A percentile compares a stretch with the other conserved stretches of the same genome.
Conservation (phyloP, 495 filamentous ascomycete species). For the Aspergillus wentii region DNA sequence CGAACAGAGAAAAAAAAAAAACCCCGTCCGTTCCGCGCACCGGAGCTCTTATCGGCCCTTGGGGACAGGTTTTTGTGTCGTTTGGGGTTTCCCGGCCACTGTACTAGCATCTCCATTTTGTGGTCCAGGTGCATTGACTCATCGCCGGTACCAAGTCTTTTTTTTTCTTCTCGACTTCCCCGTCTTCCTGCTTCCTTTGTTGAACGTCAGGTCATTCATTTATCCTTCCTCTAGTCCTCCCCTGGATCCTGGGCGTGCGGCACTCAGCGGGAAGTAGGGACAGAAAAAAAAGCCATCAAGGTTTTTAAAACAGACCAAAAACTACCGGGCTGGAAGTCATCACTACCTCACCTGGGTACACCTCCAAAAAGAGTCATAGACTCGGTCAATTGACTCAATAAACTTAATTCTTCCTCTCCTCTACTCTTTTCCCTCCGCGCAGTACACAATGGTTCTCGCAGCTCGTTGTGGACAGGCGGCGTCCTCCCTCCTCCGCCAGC, state of each 20-base stretch:
- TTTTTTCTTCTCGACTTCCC: constrained; percentile 8
- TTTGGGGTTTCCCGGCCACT: constrained; percentile 7
- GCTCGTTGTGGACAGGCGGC: constrained; percentile 47
- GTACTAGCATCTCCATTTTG: constrained; percentile 1
- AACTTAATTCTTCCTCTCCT: constrained; percentile 6
- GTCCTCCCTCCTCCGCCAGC: constrained; percentile 39
- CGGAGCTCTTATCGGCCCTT: constrained; percentile 27
- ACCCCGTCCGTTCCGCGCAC: constrained; percentile 18
- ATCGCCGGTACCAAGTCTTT: constrained; percentile 11
- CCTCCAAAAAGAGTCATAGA: constrained; percentile 5
- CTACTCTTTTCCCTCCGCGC: constrained; percentile 17
- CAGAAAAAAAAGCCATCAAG: no score
- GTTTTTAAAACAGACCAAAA: no score
- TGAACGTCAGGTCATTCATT: constrained; percentile 4
- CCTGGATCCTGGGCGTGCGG: constrained; percentile 15
- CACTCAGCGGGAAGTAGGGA: constrained; percentile 20
- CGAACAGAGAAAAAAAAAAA: constrained; percentile 1
- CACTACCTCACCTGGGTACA: constrained; percentile 2
- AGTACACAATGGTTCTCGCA: constrained; percentile 46
- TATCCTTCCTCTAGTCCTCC: constrained; percentile 11
- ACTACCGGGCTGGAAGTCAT: no score
- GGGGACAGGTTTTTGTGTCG: constrained; percentile 2
- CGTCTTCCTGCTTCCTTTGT: constrained; percentile 4
- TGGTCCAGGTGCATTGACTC: constrained; percentile 18
- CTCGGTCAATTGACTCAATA: constrained; percentile 11